These are phyloP conservation scores for Strobilomyces confusus DNA, from an alignment of 768 basidiomycete genomes.

Conservation along the genomic window DNA sequence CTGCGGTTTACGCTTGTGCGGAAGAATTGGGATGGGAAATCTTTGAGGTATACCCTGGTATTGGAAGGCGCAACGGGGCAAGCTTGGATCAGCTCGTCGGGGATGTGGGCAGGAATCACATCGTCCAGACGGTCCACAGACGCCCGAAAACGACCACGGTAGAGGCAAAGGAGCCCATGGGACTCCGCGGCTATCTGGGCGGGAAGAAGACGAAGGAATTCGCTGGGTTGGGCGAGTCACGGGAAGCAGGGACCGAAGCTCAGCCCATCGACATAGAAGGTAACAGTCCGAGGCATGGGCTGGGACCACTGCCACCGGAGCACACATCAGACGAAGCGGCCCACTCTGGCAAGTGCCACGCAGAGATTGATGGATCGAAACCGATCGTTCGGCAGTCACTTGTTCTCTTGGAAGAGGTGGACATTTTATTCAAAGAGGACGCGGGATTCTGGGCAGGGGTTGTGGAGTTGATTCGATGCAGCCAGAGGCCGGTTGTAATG, in stretches of 20 bases:
- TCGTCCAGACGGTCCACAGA: slow-evolving; percentile 44
- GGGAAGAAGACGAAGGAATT: slow-evolving; percentile 5
- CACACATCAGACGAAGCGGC: neutral
- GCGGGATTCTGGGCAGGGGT: slow-evolving; percentile 82
- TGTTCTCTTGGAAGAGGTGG: slow-evolving; percentile 92
- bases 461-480: slow-evolving; percentile 73
- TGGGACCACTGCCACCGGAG: slow-evolving; percentile 1
- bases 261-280: slow-evolving; percentile 23
- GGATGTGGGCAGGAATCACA: slow-evolving; percentile 91
- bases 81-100: slow-evolving; percentile 81
- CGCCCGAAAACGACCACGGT: neutral
- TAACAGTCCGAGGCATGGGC: slow-evolving; percentile 4
- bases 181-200: slow-evolving; percentile 17
- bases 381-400: slow-evolving; percentile 69
- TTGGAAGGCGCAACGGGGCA: slow-evolving; percentile 81
- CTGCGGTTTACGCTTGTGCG: slow-evolving; percentile 90
- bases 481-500: slow-evolving; percentile 84
- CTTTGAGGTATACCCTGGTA: slow-evolving; percentile 94
- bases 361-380: slow-evolving; percentile 12
- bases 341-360: neutral
- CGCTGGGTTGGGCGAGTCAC: neutral
- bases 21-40: slow-evolving; percentile 93
- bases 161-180: slow-evolving; percentile 8
- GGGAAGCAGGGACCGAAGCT: slow-evolving; percentile 14
- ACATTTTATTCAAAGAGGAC: slow-evolving; percentile 88